Evolutionary conservation across 106 monocot species (phyloP).

Genomic region (Alisma plantagoaquatica): DNA sequence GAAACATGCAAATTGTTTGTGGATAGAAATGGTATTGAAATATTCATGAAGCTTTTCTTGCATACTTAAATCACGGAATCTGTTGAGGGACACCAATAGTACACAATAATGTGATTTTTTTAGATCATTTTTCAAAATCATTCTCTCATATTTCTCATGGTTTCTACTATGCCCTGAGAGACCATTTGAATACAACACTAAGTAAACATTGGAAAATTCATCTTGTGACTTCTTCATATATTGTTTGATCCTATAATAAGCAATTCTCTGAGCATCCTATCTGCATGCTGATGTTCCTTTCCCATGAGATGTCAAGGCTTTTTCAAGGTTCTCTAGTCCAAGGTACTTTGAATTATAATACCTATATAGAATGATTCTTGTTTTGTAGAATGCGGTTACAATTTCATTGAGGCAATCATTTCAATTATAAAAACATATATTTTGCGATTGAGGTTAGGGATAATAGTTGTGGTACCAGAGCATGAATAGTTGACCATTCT

Average conservation of each 20-base stretch:
- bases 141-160: slow-evolving; percentile 71
- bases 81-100: slow-evolving; percentile 96
- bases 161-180: slow-evolving; percentile 67
- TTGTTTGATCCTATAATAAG: slow-evolving; percentile 57
- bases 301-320: slow-evolving; percentile 58
- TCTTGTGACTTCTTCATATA: slow-evolving; percentile 78
- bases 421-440: slow-evolving; percentile 91
- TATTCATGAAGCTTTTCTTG: slow-evolving; percentile 60
- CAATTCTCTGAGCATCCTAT: slow-evolving; percentile 91
- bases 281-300: slow-evolving; percentile 37
- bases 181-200: slow-evolving; percentile 66
- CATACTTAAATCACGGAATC: slow-evolving; percentile 88
- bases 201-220: slow-evolving; percentile 65
- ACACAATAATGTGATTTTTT: slow-evolving; percentile 97
- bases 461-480: slow-evolving; percentile 27
- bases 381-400: slow-evolving; percentile 64
- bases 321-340: slow-evolving; percentile 87
- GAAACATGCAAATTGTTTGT: slow-evolving; percentile 97
- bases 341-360: slow-evolving; percentile 72
- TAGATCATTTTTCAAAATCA: slow-evolving; percentile 96
- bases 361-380: slow-evolving; percentile 93
- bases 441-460: slow-evolving; percentile 73
- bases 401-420: slow-evolving; percentile 61
- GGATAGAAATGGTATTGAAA: slow-evolving; percentile 82
- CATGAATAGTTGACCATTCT: slow-evolving; percentile 47